Percentiles rank a stretch among this genome's conserved stretches.
Evolutionary conservation across 768 basidiomycete species (phyloP).

Genomic region (Aureoboletus auriporus): DNA sequence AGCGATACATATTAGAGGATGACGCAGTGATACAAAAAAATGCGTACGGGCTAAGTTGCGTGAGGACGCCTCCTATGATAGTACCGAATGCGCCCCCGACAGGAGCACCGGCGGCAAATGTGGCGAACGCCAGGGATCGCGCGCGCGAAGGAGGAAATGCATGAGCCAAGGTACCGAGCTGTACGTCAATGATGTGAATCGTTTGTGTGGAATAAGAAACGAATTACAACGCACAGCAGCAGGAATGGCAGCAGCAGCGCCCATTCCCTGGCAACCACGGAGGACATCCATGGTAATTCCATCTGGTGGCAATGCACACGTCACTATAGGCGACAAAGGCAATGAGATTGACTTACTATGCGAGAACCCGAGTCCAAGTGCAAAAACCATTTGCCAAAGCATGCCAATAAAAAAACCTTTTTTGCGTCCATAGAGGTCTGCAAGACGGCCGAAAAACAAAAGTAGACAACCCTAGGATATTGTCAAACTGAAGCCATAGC

Average conservation of each 20-base stretch:
- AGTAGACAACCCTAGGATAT: conserved; percentile 70
- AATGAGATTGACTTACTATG: conserved; percentile 33
- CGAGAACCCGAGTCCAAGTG: conserved; percentile 63
- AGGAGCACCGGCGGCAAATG: conserved; percentile 82
- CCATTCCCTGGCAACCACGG: conserved; percentile 78
- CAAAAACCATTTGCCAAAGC: conserved; percentile 47
- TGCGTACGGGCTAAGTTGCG: conserved; percentile 42
- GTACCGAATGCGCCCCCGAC: conserved; percentile 72
- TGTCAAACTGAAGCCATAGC: conserved; percentile 1
- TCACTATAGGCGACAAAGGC: neutral
- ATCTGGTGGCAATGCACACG: conserved; percentile 33
- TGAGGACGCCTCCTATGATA: conserved; percentile 68
- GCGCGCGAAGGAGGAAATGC: conserved; percentile 66
- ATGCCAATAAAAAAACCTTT: conserved; percentile 62
- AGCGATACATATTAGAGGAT: neutral
- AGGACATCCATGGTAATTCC: conserved; percentile 62
- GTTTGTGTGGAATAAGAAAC: neutral
- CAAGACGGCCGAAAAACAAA: conserved; percentile 72
- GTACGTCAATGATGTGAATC: conserved; percentile 1
- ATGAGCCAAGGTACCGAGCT: conserved; percentile 82
- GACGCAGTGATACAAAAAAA: neutral
- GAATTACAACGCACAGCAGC: conserved; percentile 47
- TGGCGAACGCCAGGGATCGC: conserved; percentile 75
- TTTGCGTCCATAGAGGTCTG: conserved; percentile 77
- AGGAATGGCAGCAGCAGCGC: conserved; percentile 71